Conservation (phyloP, 768 basidiomycete species). For the Termitomyces titanicus region DNA sequence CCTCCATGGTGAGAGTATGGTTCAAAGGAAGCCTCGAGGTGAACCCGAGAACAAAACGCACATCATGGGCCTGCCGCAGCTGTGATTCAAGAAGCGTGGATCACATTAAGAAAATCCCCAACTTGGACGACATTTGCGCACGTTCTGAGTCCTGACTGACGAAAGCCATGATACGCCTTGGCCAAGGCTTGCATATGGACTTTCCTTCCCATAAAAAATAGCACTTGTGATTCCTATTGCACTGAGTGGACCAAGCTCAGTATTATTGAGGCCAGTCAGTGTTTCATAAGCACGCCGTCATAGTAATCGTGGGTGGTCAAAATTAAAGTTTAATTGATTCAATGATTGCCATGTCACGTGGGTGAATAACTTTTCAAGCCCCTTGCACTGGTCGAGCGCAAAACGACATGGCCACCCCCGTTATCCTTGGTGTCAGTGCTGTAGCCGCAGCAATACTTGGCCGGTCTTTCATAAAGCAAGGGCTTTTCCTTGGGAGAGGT, state of each 20-base stretch:
- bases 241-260: no score
- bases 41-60: not conserved
- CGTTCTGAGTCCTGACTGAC: not conserved
- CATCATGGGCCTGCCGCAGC: not conserved
- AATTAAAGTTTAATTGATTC: no score
- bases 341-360: constrained; percentile 6
- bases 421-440: constrained; percentile 74
- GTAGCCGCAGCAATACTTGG: constrained; percentile 75
- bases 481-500: constrained; percentile 51
- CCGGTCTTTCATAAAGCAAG: constrained; percentile 63
- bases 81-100: not conserved
- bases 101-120: not conserved
- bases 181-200: no score
- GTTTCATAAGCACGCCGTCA: no score
- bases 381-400: not conserved
- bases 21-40: not conserved
- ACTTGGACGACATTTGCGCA: not conserved
- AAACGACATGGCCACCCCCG: constrained; percentile 66
- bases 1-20: constrained; percentile 14
- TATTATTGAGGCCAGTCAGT: no score
- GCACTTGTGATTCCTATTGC: not conserved
- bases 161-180: not conserved
- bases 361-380: constrained; percentile 6
- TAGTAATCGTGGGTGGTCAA: no score
- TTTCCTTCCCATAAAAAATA: not conserved